Evolutionary conservation across 257 asterid genomes (phyloP).

Genomic region (Solanum dulcamara): DNA sequence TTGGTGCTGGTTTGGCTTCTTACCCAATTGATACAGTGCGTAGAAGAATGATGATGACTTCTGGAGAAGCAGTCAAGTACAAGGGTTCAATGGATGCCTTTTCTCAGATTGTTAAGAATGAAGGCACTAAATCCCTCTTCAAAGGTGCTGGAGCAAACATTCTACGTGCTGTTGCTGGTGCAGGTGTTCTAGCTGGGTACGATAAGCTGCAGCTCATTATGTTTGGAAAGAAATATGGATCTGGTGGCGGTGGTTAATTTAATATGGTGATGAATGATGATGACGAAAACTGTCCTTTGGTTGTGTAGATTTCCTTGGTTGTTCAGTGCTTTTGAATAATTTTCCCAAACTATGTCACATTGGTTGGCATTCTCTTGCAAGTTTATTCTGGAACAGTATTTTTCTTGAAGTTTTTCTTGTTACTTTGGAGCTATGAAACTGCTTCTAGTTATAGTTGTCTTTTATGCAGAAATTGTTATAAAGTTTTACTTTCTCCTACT

Average conservation of each 20-base stretch:
- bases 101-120: slow-evolving; percentile 46
- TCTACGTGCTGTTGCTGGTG: slow-evolving; percentile 72
- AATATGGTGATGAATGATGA: slow-evolving; percentile 14
- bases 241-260: slow-evolving; percentile 47
- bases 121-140: slow-evolving; percentile 57
- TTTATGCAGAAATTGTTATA: neutral
- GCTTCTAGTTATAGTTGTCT: neutral
- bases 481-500: neutral
- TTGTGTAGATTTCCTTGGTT: neutral
- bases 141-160: slow-evolving; percentile 84
- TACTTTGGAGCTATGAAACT: neutral
- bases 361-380: neutral
- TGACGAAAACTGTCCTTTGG: slow-evolving; percentile 13
- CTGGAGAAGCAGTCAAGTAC: slow-evolving; percentile 73
- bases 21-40: slow-evolving; percentile 75
- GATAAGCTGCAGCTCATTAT: slow-evolving; percentile 60
- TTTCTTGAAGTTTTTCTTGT: neutral
- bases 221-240: slow-evolving; percentile 58
- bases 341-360: neutral
- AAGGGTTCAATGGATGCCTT: slow-evolving; percentile 56
- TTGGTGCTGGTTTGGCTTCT: slow-evolving; percentile 67
- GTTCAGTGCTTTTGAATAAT: neutral
- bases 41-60: slow-evolving; percentile 88
- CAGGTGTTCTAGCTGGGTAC: slow-evolving; percentile 74
- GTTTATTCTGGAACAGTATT: neutral